These are phyloP conservation scores for Botryotinia narcissicola DNA, from an alignment of 2,329 filamentous ascomycete genomes.

Conservation along the genomic window DNA sequence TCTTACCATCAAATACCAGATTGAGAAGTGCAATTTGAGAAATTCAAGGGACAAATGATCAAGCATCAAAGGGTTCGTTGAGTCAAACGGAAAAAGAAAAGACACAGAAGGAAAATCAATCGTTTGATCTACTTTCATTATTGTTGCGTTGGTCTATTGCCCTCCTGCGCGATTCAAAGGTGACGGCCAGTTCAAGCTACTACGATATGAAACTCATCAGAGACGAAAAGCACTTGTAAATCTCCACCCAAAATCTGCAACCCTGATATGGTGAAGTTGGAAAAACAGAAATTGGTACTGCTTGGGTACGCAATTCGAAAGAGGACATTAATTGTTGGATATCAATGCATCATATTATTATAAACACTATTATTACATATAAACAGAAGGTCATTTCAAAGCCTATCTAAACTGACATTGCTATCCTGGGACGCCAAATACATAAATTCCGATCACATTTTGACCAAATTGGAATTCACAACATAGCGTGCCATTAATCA, in stretches of 20 bases:
- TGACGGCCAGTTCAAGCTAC: background rate
- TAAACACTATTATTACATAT: slow-evolving; percentile 9
- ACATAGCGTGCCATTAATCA: background rate
- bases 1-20: background rate
- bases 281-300: background rate
- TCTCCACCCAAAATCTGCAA: background rate
- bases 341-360: background rate
- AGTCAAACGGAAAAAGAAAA: background rate
- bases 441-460: background rate
- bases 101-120: background rate
- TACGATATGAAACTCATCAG: background rate
- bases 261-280: background rate
- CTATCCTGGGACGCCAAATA: background rate
- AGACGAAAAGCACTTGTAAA: background rate
- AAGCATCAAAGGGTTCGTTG: background rate
- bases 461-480: background rate
- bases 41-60: background rate
- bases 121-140: background rate
- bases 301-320: background rate
- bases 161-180: background rate
- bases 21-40: background rate
- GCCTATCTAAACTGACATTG: background rate
- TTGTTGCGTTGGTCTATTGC: background rate
- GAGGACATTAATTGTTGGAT: background rate
- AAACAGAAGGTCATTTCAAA: background rate